Evolutionary conservation across 257 asterid species (phyloP), one percentile per base, ranked within the genome.

Genomic region (Salvia hispanica): DNA sequence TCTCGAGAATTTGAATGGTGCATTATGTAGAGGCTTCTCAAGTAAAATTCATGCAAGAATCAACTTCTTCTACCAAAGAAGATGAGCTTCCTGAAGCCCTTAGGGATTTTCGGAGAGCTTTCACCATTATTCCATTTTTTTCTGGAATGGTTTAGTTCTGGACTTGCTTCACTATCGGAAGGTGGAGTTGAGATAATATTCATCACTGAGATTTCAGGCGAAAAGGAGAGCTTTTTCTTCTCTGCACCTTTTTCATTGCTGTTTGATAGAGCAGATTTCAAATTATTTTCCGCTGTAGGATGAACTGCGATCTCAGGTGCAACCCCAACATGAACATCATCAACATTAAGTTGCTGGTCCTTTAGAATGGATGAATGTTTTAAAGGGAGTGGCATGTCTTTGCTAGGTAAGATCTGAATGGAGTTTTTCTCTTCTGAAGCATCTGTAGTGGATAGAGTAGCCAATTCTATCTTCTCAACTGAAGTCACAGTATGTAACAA

Each of bases 1-100:
- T 56, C 76, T 56, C 55, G 53, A 55, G 67, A 71, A 18, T 36
- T 31, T 40, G 47, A 45, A 8, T 34, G 76, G 37, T 21, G 47
- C 65, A 59, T 59, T 15, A 3, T 39, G 65, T 39, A 15, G 65
- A 59, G 14, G 9, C 12, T 42, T 40, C 4, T 10, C 47, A 51
- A 7, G 64, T 11, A 9, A 48, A 31, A 45, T 37, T 40, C 64
- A 6, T 65, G 65, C 7, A 52, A 31, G 37, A 76, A 69, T 52
- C 88, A 82, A 77, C 62, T 72, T 72, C 76, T 82, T 56, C 89
- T 80, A 58, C 96, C 95, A 45, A 89, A 89, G 34, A 81, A 74
- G 40, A 89, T 88, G 71, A 89, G 90, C 69, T 78, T 83, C 71
- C 96, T 74, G 79, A 89, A 78, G 72, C 96, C 96, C 74, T 85